A percentile compares a stretch with the other conserved stretches of the same genome.
Conservation (phyloP, 2,329 filamentous ascomycete genomes). For the Pseudogymnoascus sp. region DNA sequence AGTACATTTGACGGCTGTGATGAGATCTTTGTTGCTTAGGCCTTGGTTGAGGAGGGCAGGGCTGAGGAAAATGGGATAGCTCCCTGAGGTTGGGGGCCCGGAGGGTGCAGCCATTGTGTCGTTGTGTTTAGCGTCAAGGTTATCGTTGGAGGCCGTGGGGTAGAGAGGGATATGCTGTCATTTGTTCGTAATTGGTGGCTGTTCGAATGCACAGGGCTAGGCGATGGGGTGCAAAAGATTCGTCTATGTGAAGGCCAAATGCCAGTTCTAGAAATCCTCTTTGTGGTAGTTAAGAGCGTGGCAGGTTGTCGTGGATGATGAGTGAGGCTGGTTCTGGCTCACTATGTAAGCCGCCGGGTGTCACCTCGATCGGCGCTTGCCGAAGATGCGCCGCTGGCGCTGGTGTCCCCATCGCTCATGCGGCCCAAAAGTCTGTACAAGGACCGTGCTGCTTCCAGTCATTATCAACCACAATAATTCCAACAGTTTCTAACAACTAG, state of each 20-base stretch:
- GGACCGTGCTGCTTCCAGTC: too few species aligned
- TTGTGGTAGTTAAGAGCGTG: not conserved
- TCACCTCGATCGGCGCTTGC: not conserved
- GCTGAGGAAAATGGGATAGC: not conserved
- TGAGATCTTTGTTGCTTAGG: not conserved
- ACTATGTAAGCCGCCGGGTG: slow-evolving; percentile 1
- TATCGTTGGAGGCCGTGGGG: not conserved
- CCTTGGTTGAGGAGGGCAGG: not conserved
- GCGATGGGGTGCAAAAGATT: not conserved
- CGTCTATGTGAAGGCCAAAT: not conserved
- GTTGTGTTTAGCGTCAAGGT: not conserved
- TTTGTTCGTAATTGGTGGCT: not conserved
- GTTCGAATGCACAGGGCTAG: not conserved
- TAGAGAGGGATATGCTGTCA: not conserved
- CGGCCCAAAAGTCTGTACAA: too few species aligned
- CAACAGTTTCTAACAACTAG: too few species aligned
- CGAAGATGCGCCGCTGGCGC: not conserved
- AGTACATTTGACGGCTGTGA: not conserved
- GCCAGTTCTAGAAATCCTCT: not conserved
- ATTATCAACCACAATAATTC: too few species aligned
- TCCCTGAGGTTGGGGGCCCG: not conserved
- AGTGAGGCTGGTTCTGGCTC: not conserved
- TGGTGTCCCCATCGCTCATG: not conserved
- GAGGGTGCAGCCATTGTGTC: not conserved
- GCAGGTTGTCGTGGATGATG: not conserved